These are phyloP conservation scores for Rhodotorula glutinis DNA, from an alignment of 1,284 basidiomycete species.

Conservation along the genomic window DNA sequence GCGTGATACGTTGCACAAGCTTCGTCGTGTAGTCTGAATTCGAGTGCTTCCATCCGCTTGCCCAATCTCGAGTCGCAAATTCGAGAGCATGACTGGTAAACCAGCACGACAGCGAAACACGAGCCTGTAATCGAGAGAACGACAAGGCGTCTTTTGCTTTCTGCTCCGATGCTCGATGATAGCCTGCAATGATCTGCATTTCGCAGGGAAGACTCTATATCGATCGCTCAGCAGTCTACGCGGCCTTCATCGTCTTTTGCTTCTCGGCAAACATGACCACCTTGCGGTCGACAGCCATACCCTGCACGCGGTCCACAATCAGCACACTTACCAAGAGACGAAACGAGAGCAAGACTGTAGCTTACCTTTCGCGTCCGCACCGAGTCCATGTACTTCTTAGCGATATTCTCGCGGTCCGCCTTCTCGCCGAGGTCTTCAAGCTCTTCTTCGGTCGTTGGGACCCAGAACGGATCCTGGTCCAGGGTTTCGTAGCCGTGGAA, in stretches of 20 bases:
- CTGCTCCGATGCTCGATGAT: too few relatives aligned
- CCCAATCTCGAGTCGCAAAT: background rate
- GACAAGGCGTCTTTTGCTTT: too few relatives aligned
- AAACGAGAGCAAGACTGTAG: background rate
- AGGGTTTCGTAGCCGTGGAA: constrained; percentile 90
- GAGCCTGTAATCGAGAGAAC: too few relatives aligned
- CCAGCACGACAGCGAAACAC: too few relatives aligned
- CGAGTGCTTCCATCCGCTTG: background rate
- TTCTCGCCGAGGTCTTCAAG: constrained; percentile 96
- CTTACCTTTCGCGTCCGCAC: constrained; percentile 75
- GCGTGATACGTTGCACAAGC: background rate
- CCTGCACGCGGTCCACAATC: constrained; percentile 46
- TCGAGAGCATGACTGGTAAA: too few relatives aligned
- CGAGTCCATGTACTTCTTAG: constrained; percentile 86
- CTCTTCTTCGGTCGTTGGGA: constrained; percentile 95
- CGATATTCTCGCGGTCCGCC: constrained; percentile 89
- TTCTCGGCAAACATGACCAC: constrained; percentile 93
- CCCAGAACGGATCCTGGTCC: constrained; percentile 97
- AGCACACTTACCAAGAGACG: background rate
- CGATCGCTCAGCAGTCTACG: constrained; percentile 1
- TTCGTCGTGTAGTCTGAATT: background rate
- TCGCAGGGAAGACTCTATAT: too few relatives aligned
- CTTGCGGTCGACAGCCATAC: constrained; percentile 91
- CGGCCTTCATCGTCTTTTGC: constrained; percentile 81
- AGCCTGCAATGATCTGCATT: too few relatives aligned